These are phyloP conservation scores for Aspergillus campestris DNA, from an alignment of 495 filamentous ascomycete species.

Conservation along the genomic window DNA sequence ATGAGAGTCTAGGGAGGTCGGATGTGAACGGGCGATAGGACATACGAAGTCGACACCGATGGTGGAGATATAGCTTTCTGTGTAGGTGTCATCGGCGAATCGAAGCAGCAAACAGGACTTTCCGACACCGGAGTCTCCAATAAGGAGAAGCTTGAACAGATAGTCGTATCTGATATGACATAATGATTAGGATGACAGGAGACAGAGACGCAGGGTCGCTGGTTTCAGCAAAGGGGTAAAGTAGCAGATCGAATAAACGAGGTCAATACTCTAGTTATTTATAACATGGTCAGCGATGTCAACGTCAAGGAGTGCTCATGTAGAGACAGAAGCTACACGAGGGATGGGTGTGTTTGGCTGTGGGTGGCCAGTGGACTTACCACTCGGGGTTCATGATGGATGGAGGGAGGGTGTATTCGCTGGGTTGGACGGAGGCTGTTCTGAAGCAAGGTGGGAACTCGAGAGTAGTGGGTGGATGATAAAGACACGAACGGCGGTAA, in stretches of 20 bases:
- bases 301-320: neutral
- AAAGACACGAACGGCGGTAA: neutral
- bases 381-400: slow-evolving; percentile 90
- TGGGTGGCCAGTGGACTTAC: slow-evolving; percentile 47
- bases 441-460: neutral
- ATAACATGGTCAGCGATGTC: too few relatives aligned
- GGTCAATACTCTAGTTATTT: too few relatives aligned
- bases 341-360: slow-evolving; percentile 1
- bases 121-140: slow-evolving; percentile 98
- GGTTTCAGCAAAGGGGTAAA: neutral
- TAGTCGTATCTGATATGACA: slow-evolving; percentile 83
- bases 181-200: slow-evolving; percentile 1
- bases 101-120: slow-evolving; percentile 97
- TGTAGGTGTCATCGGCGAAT: slow-evolving; percentile 99
- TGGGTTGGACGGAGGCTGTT: neutral
- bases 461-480: neutral
- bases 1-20: neutral
- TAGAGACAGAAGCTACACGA: slow-evolving; percentile 1
- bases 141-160: slow-evolving; percentile 99
- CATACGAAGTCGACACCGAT: slow-evolving; percentile 99
- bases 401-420: neutral
- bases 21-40: slow-evolving; percentile 10
- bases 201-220: slow-evolving; percentile 14
- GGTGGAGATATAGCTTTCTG: slow-evolving; percentile 99
- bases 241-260: too few relatives aligned